Conservation (phyloP, 1,284 basidiomycete genomes). For the Fomitopsis pinicola region DNA sequence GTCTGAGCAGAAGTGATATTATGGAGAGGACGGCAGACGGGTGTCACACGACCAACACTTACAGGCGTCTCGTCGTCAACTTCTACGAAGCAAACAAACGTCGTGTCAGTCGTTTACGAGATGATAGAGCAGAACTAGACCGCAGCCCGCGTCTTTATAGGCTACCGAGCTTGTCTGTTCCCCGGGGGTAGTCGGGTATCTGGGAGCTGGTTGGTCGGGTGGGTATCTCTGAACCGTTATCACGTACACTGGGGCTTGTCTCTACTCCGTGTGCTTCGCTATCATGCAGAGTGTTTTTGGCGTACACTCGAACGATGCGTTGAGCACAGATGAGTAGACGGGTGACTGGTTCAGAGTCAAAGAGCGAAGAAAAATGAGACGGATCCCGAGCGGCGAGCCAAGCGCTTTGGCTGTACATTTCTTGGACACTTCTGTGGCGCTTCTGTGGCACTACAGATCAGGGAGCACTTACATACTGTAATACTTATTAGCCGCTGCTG, state of each 20-base stretch:
- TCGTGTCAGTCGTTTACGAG: neutral
- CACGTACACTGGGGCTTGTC: neutral
- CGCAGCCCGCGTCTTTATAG: neutral
- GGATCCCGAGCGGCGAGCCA: too few relatives aligned
- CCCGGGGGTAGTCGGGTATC: neutral
- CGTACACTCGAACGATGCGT: neutral
- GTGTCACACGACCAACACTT: constrained; percentile 11
- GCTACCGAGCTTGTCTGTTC: neutral
- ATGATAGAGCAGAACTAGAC: constrained; percentile 1
- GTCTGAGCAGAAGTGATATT: neutral
- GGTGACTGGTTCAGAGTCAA: too few relatives aligned
- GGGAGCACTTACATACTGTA: too few relatives aligned
- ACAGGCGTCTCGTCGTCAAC: constrained; percentile 3
- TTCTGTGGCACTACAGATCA: too few relatives aligned
- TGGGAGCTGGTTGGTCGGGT: neutral
- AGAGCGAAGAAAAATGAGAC: too few relatives aligned
- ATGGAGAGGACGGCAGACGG: neutral
- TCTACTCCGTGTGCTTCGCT: neutral
- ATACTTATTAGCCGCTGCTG: too few relatives aligned
- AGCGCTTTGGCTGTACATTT: too few relatives aligned
- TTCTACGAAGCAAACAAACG: constrained; percentile 1
- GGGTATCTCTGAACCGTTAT: neutral
- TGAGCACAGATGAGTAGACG: neutral
- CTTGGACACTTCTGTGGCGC: too few relatives aligned
- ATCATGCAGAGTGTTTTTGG: neutral